Evolutionary conservation across 192 early-diverging fungal genomes (phyloP).

Genomic region (Umbelopsis sp.): DNA sequence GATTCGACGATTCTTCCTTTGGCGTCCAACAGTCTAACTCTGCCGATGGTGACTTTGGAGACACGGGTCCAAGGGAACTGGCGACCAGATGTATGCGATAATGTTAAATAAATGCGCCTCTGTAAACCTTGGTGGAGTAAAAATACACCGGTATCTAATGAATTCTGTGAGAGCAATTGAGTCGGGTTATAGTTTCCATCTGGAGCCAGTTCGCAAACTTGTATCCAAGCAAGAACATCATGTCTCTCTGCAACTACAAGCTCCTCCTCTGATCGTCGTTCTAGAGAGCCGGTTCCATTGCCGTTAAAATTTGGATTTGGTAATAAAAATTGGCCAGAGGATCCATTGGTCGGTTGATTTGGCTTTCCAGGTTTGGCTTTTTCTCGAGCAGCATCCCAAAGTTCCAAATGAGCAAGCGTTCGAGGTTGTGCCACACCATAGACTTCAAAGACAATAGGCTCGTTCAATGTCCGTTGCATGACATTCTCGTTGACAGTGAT

Average conservation of each 20-base stretch:
- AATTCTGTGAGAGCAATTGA: conserved; percentile 45
- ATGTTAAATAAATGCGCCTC: conserved; percentile 61
- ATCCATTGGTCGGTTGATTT: background rate
- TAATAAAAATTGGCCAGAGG: too few species aligned
- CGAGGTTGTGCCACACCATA: conserved; percentile 49
- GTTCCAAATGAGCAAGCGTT: conserved; percentile 44
- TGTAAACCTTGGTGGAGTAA: conserved; percentile 76
- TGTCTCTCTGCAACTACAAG: conserved; percentile 66
- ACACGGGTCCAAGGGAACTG: conserved; percentile 62
- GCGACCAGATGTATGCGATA: conserved; percentile 69
- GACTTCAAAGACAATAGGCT: conserved; percentile 50
- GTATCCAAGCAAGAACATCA: conserved; percentile 67
- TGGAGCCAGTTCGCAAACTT: conserved; percentile 63
- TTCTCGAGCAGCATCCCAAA: conserved; percentile 57
- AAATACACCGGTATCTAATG: conserved; percentile 59
- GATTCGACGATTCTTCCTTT: conserved; percentile 64
- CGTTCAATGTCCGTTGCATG: conserved; percentile 18
- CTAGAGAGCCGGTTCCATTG: background rate
- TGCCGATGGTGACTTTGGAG: conserved; percentile 46
- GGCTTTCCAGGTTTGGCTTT: background rate
- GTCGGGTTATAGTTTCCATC: conserved; percentile 70
- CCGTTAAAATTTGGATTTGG: background rate
- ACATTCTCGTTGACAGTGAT: conserved; percentile 36
- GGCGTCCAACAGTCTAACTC: conserved; percentile 53
- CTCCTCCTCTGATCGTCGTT: conserved; percentile 55